phyloP scores from a whole-genome alignment of 768 basidiomycete species.

The Termitomyces sp. region DNA sequence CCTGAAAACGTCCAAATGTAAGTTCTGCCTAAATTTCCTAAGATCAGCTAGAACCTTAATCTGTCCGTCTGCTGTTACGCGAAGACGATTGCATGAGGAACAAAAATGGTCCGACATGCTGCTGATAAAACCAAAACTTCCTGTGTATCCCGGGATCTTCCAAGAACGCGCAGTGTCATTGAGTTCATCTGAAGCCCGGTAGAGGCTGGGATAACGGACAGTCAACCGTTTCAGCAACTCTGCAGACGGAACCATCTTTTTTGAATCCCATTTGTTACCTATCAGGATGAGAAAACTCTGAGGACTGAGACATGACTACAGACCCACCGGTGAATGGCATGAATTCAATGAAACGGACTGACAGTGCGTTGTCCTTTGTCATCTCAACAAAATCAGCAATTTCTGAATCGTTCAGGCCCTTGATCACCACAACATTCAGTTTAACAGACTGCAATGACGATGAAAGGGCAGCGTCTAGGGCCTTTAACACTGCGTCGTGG shows the following conservation, averaged over 20 bases:
- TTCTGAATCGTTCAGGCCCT: constrained; percentile 78
- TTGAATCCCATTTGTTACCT: constrained; percentile 85
- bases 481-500: constrained; percentile 66
- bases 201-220: constrained; percentile 40
- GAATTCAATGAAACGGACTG: constrained; percentile 86
- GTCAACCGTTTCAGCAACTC: constrained; percentile 52
- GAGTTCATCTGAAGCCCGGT: constrained; percentile 55
- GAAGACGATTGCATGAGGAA: constrained; percentile 74
- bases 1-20: constrained; percentile 32
- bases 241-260: constrained; percentile 76
- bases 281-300: not conserved
- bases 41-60: constrained; percentile 53
- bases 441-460: constrained; percentile 58
- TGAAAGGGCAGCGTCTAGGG: constrained; percentile 58
- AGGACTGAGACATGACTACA: not conserved
- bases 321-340: constrained; percentile 87
- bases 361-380: constrained; percentile 56
- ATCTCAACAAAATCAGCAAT: constrained; percentile 74
- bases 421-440: constrained; percentile 80
- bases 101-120: constrained; percentile 96
- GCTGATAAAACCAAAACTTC: constrained; percentile 82
- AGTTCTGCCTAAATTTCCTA: not conserved
- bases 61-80: constrained; percentile 86
- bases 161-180: constrained; percentile 84
- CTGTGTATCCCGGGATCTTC: constrained; percentile 63